These are phyloP conservation scores for Globisporangium lucens DNA, from an alignment of 352 stramenopile species.

Conservation along the genomic window DNA sequence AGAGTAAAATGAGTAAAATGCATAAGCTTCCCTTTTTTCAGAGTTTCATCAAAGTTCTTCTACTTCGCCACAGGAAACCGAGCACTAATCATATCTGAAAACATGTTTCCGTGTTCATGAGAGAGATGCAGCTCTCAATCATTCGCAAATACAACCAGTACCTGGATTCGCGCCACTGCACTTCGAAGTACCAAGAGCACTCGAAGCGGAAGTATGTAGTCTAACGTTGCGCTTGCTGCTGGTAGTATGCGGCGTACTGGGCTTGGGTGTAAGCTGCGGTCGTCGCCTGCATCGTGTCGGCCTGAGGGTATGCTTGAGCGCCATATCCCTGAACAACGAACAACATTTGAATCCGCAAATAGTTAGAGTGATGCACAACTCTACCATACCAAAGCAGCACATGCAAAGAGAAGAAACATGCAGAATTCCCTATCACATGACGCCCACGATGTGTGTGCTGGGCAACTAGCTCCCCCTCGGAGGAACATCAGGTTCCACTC, in stretches of 20 bases:
- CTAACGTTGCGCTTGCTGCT: slow-evolving; percentile 29
- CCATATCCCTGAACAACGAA: slow-evolving; percentile 47
- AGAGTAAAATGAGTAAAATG: slow-evolving; percentile 5
- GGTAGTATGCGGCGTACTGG: slow-evolving; percentile 70
- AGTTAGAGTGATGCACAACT: neutral
- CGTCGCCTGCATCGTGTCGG: slow-evolving; percentile 17
- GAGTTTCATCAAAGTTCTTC: neutral
- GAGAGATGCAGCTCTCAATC: slow-evolving; percentile 11
- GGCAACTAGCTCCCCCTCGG: neutral
- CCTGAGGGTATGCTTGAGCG: slow-evolving; percentile 43
- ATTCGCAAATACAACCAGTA: neutral
- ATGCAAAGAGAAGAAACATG: slow-evolving; percentile 10
- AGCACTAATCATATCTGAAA: neutral
- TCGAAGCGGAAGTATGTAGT: neutral
- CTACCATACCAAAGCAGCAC: neutral
- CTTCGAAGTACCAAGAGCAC: neutral
- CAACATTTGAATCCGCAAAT: neutral
- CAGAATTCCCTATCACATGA: slow-evolving; percentile 13
- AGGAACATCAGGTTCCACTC: slow-evolving; percentile 1
- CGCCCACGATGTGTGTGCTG: neutral
- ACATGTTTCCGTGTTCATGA: neutral
- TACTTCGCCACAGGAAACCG: neutral
- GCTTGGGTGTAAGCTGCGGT: slow-evolving; percentile 39
- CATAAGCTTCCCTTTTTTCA: neutral
- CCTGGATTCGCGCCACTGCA: neutral